A percentile compares a stretch with the other conserved stretches of the same genome.
phyloP scores from a whole-genome alignment of 441 rosid genomes.

The Corymbia citriodora region DNA sequence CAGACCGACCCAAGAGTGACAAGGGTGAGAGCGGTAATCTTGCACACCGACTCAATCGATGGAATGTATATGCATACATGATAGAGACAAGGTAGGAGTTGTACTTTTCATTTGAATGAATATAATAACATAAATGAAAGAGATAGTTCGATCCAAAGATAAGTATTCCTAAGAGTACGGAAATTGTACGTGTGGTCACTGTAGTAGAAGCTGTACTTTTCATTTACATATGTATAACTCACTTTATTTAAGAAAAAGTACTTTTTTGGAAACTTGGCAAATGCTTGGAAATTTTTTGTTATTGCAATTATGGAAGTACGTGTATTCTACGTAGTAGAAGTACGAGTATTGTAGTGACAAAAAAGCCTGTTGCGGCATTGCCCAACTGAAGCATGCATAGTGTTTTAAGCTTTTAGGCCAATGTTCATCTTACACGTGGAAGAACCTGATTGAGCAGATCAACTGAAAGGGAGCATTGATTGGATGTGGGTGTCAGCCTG shows the following conservation, averaged over 20 bases:
- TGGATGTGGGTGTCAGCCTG: not conserved
- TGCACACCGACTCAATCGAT: rapidly evolving
- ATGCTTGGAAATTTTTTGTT: not conserved
- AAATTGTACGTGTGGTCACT: rapidly evolving
- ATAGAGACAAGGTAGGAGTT: not conserved
- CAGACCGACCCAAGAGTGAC: rapidly evolving
- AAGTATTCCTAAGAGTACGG: not conserved
- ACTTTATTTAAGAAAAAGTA: not conserved
- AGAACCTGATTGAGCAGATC: not conserved
- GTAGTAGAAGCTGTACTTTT: too few species aligned
- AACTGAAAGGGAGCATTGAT: not conserved
- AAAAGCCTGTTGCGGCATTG: not conserved
- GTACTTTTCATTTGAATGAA: not conserved
- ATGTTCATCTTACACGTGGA: not conserved
- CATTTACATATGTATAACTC: not conserved
- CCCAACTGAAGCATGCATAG: not conserved
- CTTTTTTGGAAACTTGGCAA: not conserved
- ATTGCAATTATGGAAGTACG: not conserved
- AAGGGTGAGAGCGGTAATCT: rapidly evolving
- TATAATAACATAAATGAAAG: not conserved
- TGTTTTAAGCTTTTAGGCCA: not conserved
- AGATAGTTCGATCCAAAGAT: not conserved
- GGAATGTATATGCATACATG: not conserved
- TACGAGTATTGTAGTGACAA: not conserved
- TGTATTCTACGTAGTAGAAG: not conserved